A percentile compares a stretch with the other conserved stretches of the same genome.
phyloP scores from a whole-genome alignment of 2,329 filamentous ascomycete species.

The Geosmithia putterillii region DNA sequence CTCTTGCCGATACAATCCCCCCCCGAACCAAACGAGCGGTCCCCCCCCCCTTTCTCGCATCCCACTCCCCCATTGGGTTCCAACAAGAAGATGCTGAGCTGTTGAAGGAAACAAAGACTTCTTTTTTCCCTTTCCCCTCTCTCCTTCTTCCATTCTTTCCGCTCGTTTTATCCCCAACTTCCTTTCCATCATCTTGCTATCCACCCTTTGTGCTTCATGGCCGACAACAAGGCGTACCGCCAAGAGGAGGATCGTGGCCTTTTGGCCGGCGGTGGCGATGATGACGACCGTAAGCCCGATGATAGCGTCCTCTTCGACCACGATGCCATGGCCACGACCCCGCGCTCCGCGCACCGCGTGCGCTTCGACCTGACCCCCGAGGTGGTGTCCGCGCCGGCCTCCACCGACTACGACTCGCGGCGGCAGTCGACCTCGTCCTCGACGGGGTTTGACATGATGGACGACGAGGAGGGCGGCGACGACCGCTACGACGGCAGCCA shows the following conservation, averaged over 20 bases:
- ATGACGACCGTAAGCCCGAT: neutral
- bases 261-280: neutral
- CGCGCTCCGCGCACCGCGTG: slow-evolving; percentile 53
- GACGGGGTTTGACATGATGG: neutral
- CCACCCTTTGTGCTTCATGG: too few relatives aligned
- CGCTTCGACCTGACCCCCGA: slow-evolving; percentile 53
- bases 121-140: too few relatives aligned
- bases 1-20: too few relatives aligned
- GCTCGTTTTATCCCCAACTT: too few relatives aligned
- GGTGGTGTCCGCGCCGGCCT: slow-evolving; percentile 18
- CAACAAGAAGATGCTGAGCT: too few relatives aligned
- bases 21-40: too few relatives aligned
- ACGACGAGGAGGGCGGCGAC: slow-evolving; percentile 29
- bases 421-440: neutral
- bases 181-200: too few relatives aligned
- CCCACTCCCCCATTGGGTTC: too few relatives aligned
- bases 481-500: slow-evolving; percentile 33
- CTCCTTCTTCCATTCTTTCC: too few relatives aligned
- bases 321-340: slow-evolving; percentile 8
- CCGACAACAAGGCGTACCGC: neutral
- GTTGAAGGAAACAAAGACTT: too few relatives aligned
- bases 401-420: slow-evolving; percentile 6
- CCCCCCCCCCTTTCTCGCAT: too few relatives aligned
- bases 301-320: slow-evolving; percentile 7
- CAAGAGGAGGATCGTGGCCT: slow-evolving; percentile 2